Percentiles rank a stretch among this genome's conserved stretches.
These are phyloP conservation scores for Mucor velutinosus DNA, from an alignment of 371 early-diverging fungal species.

Conservation along the genomic window DNA sequence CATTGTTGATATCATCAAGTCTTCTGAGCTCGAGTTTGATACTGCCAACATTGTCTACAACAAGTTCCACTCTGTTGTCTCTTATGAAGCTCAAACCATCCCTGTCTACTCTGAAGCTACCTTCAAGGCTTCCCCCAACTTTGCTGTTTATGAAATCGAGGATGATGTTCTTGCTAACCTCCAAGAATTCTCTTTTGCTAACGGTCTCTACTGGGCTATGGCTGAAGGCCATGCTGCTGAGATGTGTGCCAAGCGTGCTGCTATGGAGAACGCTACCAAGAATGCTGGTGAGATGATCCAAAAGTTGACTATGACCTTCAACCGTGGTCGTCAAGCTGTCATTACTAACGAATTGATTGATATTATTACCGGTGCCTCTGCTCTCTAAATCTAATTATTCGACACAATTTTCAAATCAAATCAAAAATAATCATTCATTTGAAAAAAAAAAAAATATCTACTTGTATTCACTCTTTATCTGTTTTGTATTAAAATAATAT, in stretches of 20 bases:
- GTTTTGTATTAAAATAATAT: not conserved
- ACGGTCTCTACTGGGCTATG: constrained; percentile 92
- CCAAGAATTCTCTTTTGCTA: constrained; percentile 93
- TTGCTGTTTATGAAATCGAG: constrained; percentile 90
- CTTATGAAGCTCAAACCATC: constrained; percentile 83
- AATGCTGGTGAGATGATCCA: constrained; percentile 92
- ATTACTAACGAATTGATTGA: constrained; percentile 97
- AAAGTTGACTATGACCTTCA: constrained; percentile 82
- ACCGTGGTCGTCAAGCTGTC: constrained; percentile 95
- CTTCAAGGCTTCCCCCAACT: constrained; percentile 83
- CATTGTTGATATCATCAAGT: constrained; percentile 80
- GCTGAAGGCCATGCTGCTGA: constrained; percentile 97
- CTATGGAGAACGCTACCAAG: constrained; percentile 99
- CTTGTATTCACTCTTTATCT: not conserved
- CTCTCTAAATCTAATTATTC: constrained; percentile 58
- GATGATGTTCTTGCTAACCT: constrained; percentile 88
- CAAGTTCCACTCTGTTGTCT: constrained; percentile 91
- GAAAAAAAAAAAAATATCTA: not conserved
- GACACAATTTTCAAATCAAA: not conserved
- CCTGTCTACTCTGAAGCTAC: constrained; percentile 68
- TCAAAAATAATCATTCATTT: not conserved
- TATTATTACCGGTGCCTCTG: constrained; percentile 94
- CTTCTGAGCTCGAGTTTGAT: constrained; percentile 70
- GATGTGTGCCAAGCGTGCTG: constrained; percentile 95
- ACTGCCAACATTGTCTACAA: constrained; percentile 88